phyloP scores from a whole-genome alignment of 2,329 filamentous ascomycete genomes.

The Clonostachys solani region DNA sequence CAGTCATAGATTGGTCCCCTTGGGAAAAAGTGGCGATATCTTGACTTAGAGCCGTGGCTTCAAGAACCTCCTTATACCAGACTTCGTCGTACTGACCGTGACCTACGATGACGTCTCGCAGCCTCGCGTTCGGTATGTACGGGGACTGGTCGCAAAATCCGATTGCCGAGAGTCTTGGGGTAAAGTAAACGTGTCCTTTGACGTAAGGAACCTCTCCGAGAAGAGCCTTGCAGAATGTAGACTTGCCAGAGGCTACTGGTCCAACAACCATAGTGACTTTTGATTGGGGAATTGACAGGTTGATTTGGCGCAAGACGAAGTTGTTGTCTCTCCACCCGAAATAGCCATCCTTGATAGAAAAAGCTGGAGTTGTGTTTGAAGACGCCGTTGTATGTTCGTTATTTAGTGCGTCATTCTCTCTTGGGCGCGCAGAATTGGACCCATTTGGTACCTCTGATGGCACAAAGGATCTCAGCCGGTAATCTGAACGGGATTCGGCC shows the following conservation, averaged over 20 bases:
- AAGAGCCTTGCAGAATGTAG: slow-evolving; percentile 26
- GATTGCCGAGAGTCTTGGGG: slow-evolving; percentile 6
- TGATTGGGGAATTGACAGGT: slow-evolving; percentile 6
- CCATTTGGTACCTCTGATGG: too few relatives aligned
- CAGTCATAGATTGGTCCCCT: slow-evolving; percentile 30
- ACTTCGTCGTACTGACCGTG: slow-evolving; percentile 18
- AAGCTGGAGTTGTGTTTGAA: too few relatives aligned
- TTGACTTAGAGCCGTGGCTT: slow-evolving; percentile 20
- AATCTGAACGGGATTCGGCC: neutral
- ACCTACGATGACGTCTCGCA: slow-evolving; percentile 31
- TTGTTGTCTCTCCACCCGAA: slow-evolving; percentile 16
- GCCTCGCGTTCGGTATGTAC: slow-evolving; percentile 23
- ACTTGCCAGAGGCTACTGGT: slow-evolving; percentile 28
- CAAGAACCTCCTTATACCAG: slow-evolving; percentile 25
- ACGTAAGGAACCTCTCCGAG: slow-evolving; percentile 18
- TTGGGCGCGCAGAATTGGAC: too few relatives aligned
- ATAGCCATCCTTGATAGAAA: slow-evolving; percentile 1
- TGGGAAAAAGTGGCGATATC: slow-evolving; percentile 23
- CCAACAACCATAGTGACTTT: slow-evolving; percentile 27
- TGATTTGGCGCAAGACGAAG: slow-evolving; percentile 11
- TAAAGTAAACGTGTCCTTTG: slow-evolving; percentile 7
- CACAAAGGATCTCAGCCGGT: neutral
- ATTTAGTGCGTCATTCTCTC: too few relatives aligned
- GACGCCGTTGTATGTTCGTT: too few relatives aligned
- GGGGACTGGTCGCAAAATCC: slow-evolving; percentile 25